Evolutionary conservation across 2,329 filamentous ascomycete genomes (phyloP).

Genomic region (Venturia effusa): DNA sequence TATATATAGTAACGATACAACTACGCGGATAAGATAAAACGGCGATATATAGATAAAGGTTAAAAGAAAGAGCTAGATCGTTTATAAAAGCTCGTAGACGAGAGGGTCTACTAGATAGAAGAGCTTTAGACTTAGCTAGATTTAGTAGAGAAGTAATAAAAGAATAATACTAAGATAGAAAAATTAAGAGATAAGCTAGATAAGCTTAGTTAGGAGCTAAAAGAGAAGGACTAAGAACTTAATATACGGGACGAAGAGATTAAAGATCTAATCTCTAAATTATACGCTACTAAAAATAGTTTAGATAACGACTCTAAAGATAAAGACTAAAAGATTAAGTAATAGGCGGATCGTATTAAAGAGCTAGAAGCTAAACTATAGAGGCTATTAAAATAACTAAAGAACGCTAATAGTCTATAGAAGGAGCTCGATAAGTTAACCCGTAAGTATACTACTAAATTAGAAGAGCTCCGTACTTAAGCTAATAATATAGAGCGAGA

Average conservation of each 20-base stretch:
- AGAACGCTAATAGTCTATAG: conserved; percentile 4
- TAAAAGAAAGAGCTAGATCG: conserved; percentile 51
- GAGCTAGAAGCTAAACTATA: conserved; percentile 23
- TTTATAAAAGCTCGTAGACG: conserved; percentile 32
- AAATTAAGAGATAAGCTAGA: conserved; percentile 23
- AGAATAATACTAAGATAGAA: conserved; percentile 7
- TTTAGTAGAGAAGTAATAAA: neutral
- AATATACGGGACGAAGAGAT: conserved; percentile 28
- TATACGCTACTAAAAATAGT: conserved; percentile 23
- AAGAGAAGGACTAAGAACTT: conserved; percentile 23
- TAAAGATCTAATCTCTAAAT: conserved; percentile 22
- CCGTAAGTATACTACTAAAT: conserved; percentile 25
- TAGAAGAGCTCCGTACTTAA: conserved; percentile 24
- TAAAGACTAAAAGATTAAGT: conserved; percentile 21
- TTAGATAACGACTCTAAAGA: conserved; percentile 21
- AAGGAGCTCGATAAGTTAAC: conserved; percentile 15
- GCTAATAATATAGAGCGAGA: conserved; percentile 19
- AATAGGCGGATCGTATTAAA: conserved; percentile 24
- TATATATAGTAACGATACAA: conserved; percentile 75
- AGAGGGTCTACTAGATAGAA: conserved; percentile 27
- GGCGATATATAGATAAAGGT: conserved; percentile 60
- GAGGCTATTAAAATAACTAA: conserved; percentile 1
- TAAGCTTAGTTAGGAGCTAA: conserved; percentile 23
- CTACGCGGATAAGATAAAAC: conserved; percentile 70
- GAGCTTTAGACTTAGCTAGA: conserved; percentile 18